Percentiles rank a stretch among this genome's conserved stretches.
Evolutionary conservation across 345 rosid species (phyloP).

Genomic region (Microcos paniculata): DNA sequence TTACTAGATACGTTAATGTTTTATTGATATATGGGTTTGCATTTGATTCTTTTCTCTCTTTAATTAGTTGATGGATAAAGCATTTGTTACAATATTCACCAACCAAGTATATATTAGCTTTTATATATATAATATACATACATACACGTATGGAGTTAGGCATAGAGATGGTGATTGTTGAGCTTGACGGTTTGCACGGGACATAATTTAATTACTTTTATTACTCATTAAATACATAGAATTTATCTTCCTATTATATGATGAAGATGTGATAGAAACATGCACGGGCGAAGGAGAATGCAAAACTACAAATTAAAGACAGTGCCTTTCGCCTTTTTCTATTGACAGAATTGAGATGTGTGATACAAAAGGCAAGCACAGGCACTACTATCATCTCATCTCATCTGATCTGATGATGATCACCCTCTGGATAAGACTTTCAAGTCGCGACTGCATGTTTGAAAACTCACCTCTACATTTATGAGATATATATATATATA

Average conservation of each 20-base stretch:
- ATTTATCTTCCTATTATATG: neutral
- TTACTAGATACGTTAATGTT: too few species aligned
- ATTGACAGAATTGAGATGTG: neutral
- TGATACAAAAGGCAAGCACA: too few species aligned
- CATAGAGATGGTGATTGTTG: neutral
- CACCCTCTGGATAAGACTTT: neutral
- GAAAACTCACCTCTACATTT: neutral
- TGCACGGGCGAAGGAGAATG: neutral
- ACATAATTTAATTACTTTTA: neutral
- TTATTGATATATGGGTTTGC: neutral
- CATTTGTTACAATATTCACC: too few species aligned
- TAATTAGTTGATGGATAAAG: neutral
- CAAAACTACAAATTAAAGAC: neutral
- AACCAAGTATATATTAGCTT: too few species aligned
- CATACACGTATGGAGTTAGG: too few species aligned
- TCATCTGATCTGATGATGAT: too few species aligned
- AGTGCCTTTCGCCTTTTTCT: neutral
- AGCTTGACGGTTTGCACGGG: neutral
- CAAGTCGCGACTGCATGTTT: neutral
- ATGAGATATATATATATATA: neutral
- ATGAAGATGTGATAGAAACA: neutral
- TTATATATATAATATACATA: too few species aligned
- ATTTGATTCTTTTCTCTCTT: neutral
- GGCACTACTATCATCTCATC: too few species aligned
- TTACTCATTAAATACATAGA: neutral